Percentiles rank a stretch among this genome's conserved stretches.
Conservation (phyloP, 1,139 yeast genomes). For the Protomyces arabidopsidicola region DNA sequence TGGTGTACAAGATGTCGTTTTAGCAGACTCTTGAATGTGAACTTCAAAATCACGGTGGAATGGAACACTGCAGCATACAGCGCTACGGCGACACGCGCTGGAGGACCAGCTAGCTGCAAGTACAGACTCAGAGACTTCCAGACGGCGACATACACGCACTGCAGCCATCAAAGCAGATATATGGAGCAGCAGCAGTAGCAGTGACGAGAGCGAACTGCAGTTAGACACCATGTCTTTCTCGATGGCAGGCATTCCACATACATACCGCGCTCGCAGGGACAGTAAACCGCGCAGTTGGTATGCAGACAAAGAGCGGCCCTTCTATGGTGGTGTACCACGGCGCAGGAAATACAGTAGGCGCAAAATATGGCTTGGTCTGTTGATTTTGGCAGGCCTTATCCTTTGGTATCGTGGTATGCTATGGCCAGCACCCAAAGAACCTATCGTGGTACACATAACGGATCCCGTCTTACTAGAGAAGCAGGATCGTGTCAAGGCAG, state of each 20-base stretch:
- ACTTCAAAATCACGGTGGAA: too few relatives aligned
- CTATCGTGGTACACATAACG: background rate
- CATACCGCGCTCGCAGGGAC: constrained; percentile 18
- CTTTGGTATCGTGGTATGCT: background rate
- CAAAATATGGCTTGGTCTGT: background rate
- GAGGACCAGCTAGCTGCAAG: too few relatives aligned
- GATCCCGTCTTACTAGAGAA: background rate
- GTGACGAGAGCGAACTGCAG: too few relatives aligned
- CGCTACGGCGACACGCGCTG: too few relatives aligned
- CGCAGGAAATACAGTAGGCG: background rate
- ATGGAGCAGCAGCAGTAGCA: too few relatives aligned
- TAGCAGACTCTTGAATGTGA: background rate
- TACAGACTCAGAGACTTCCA: too few relatives aligned
- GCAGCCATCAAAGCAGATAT: too few relatives aligned
- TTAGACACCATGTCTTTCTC: constrained; percentile 13
- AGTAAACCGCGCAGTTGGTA: constrained; percentile 16
- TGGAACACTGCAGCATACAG: too few relatives aligned
- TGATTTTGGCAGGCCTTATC: background rate
- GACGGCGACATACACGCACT: too few relatives aligned
- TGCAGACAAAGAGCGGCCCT: constrained; percentile 17
- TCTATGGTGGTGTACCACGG: constrained; percentile 23
- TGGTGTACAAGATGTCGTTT: background rate
- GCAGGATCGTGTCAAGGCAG: constrained; percentile 7
- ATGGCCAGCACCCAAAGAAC: background rate
- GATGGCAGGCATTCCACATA: constrained; percentile 19